A percentile compares a stretch with the other conserved stretches of the same genome.
These are phyloP conservation scores for Xerocomellus intermedius DNA, from an alignment of 768 basidiomycete species.

Conservation along the genomic window DNA sequence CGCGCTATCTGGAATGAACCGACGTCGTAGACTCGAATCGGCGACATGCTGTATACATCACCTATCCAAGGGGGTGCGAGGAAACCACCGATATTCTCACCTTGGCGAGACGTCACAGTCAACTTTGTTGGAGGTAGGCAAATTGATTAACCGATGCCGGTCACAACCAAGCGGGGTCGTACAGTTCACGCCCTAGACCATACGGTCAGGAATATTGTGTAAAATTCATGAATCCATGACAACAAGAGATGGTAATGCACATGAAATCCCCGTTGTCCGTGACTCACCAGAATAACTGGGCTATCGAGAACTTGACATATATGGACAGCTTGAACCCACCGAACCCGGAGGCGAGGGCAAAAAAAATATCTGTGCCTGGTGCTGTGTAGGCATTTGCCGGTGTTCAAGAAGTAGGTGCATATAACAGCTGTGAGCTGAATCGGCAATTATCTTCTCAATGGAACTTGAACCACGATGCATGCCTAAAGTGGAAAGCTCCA, in stretches of 20 bases:
- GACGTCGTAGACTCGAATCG: neutral
- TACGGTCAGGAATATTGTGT: neutral
- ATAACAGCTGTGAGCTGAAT: neutral
- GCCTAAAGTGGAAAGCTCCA: constrained; percentile 11
- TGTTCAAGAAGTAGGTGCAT: neutral
- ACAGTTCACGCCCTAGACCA: neutral
- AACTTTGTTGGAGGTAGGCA: neutral
- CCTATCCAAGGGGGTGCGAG: neutral
- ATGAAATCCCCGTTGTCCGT: constrained; percentile 4
- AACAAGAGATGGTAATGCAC: constrained; percentile 4
- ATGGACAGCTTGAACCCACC: neutral
- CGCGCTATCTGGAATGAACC: neutral
- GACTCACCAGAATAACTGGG: neutral
- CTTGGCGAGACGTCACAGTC: neutral
- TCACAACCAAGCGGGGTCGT: neutral
- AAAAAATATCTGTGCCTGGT: neutral
- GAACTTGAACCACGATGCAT: constrained; percentile 4
- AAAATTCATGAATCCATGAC: neutral
- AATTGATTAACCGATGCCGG: constrained; percentile 8
- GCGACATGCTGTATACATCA: constrained; percentile 12
- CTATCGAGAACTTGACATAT: neutral
- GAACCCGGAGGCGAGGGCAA: neutral
- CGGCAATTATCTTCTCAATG: neutral
- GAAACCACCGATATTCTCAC: constrained; percentile 17
- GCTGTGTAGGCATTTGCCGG: neutral